These are phyloP conservation scores for Plantago major DNA, from an alignment of 257 asterid genomes.

Conservation along the genomic window DNA sequence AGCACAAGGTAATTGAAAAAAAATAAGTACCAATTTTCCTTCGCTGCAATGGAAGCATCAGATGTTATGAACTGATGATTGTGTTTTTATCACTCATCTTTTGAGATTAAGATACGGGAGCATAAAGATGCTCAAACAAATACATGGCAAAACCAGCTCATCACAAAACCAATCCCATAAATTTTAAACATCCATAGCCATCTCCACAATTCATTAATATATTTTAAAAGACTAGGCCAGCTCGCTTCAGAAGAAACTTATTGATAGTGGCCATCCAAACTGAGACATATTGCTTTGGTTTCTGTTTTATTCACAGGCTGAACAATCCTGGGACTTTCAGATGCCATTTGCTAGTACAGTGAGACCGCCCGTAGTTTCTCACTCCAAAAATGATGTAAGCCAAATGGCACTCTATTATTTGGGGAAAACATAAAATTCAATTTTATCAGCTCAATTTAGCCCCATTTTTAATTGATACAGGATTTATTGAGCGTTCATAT, in stretches of 20 bases:
- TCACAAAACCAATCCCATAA: too few species aligned
- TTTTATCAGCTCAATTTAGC: constrained; percentile 5
- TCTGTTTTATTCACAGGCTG: constrained; percentile 39
- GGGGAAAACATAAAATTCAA: constrained; percentile 8
- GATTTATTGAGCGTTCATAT: constrained; percentile 68
- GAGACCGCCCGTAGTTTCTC: constrained; percentile 63
- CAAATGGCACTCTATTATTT: constrained; percentile 12
- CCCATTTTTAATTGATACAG: constrained; percentile 36
- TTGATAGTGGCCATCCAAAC: background rate
- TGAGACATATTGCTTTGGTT: background rate
- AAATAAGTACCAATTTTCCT: too few species aligned
- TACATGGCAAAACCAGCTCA: too few species aligned
- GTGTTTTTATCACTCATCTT: too few species aligned
- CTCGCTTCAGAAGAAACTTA: background rate
- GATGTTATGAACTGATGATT: too few species aligned
- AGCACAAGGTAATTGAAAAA: constrained; percentile 50
- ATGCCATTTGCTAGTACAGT: constrained; percentile 52
- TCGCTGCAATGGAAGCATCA: too few species aligned
- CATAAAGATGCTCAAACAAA: too few species aligned
- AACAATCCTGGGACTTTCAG: constrained; percentile 66
- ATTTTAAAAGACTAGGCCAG: too few species aligned
- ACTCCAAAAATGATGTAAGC: constrained; percentile 66
- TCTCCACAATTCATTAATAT: too few species aligned
- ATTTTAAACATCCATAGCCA: too few species aligned
- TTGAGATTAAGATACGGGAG: too few species aligned